Evolutionary conservation across 176 grass and related monocot species (phyloP).

Genomic region (Pontederia crassipes): DNA sequence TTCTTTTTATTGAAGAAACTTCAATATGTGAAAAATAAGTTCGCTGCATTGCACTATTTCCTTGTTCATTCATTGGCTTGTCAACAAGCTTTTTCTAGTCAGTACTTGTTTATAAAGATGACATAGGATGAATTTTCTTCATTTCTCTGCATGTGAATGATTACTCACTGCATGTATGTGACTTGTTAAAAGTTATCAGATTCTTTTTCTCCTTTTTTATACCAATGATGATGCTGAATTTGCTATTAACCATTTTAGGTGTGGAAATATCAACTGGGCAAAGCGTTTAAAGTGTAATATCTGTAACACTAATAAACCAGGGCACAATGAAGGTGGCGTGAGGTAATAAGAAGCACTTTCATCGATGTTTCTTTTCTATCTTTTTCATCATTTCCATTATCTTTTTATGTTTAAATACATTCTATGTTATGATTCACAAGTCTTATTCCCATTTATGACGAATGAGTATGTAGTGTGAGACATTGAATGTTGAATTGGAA

Average conservation of each 20-base stretch:
- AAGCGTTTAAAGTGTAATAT: constrained; percentile 94
- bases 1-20: no score
- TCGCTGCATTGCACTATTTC: no score
- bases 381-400: background rate
- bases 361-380: background rate
- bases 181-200: background rate
- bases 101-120: no score
- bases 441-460: background rate
- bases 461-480: background rate
- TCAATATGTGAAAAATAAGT: no score
- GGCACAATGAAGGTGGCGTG: constrained; percentile 79
- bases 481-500: no score
- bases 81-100: no score
- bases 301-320: constrained; percentile 89
- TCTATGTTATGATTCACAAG: no score
- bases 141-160: no score
- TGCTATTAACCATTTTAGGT: constrained; percentile 39
- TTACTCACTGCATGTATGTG: background rate
- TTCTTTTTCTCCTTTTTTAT: background rate
- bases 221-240: no score
- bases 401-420: no score
- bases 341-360: constrained; percentile 29
- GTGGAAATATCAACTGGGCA: constrained; percentile 93
- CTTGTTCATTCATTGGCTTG: no score
- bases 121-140: no score